Conservation (phyloP, 2,329 filamentous ascomycete species). For the Ustulina deusta region DNA sequence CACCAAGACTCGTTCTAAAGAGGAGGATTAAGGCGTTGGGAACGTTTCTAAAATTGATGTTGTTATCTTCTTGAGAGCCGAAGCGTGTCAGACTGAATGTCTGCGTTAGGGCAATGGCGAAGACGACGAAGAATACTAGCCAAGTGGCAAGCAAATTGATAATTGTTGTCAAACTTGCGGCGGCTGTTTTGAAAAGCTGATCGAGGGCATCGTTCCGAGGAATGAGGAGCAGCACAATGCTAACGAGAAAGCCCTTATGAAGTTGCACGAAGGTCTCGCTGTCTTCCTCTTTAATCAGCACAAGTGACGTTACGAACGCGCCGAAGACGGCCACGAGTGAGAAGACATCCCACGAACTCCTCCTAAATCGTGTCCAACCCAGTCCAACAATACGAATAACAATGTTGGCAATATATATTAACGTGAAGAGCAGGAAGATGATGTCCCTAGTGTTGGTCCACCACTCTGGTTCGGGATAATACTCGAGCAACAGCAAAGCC, state of each 20-base stretch:
- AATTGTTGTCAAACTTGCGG: constrained; percentile 90
- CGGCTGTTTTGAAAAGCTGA: constrained; percentile 98
- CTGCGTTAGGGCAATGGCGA: constrained; percentile 95
- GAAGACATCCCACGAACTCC: constrained; percentile 96
- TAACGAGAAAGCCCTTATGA: constrained; percentile 94
- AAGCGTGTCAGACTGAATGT: constrained; percentile 96
- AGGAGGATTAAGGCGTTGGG: constrained; percentile 93
- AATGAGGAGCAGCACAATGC: constrained; percentile 89
- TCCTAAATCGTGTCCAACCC: constrained; percentile 90
- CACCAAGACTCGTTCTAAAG: constrained; percentile 92
- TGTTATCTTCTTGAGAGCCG: constrained; percentile 75
- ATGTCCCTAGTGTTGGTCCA: constrained; percentile 80
- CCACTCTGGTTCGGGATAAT: constrained; percentile 76
- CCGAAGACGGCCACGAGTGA: constrained; percentile 83
- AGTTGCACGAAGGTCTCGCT: constrained; percentile 77
- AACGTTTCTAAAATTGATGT: constrained; percentile 93
- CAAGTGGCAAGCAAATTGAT: constrained; percentile 93
- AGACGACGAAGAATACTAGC: constrained; percentile 96
- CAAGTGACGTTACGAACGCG: constrained; percentile 82
- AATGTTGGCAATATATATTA: constrained; percentile 87
- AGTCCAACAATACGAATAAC: constrained; percentile 86
- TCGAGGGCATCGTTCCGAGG: constrained; percentile 97
- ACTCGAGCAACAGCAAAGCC: constrained; percentile 85
- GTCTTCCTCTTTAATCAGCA: constrained; percentile 73
- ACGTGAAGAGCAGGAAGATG: constrained; percentile 83